Conservation (phyloP, 495 filamentous ascomycete species). For the Cercophora sp. region DNA sequence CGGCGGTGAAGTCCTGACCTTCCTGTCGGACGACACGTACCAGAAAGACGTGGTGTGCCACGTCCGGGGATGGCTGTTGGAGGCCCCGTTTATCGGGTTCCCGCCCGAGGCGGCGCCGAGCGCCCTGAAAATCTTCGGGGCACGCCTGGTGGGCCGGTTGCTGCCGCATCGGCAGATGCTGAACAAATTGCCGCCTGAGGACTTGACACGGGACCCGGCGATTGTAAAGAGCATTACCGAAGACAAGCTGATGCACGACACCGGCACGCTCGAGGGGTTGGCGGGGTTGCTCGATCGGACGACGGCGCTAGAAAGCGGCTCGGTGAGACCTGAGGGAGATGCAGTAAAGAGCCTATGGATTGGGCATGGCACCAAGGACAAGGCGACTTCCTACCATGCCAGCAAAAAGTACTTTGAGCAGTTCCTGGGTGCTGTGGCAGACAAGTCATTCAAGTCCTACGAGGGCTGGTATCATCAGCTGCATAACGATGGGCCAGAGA, state of each 20-base stretch:
- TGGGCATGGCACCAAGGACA: constrained; percentile 65
- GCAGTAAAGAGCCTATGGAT: constrained; percentile 52
- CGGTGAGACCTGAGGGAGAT: constrained; percentile 29
- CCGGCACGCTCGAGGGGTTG: constrained; percentile 72
- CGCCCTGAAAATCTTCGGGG: constrained; percentile 52
- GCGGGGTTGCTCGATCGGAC: constrained; percentile 71
- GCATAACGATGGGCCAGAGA: constrained; percentile 64
- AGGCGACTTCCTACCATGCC: constrained; percentile 57
- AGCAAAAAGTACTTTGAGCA: constrained; percentile 58
- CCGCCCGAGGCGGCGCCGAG: constrained; percentile 57
- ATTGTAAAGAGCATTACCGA: constrained; percentile 51
- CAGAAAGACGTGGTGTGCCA: constrained; percentile 38
- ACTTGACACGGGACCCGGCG: constrained; percentile 59
- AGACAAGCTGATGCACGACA: constrained; percentile 70
- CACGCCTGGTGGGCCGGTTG: constrained; percentile 59
- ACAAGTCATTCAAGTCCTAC: constrained; percentile 68
- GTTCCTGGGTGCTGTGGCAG: constrained; percentile 46
- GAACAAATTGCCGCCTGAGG: constrained; percentile 52
- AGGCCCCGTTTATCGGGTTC: constrained; percentile 69
- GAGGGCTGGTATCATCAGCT: constrained; percentile 76
- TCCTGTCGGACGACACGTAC: constrained; percentile 40
- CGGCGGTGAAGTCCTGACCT: constrained; percentile 62
- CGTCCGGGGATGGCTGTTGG: constrained; percentile 62
- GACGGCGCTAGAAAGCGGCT: constrained; percentile 43
- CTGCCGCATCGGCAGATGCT: constrained; percentile 58